Evolutionary conservation across 2,329 filamentous ascomycete species (phyloP).

Genomic region (Exserohilum rostratum): DNA sequence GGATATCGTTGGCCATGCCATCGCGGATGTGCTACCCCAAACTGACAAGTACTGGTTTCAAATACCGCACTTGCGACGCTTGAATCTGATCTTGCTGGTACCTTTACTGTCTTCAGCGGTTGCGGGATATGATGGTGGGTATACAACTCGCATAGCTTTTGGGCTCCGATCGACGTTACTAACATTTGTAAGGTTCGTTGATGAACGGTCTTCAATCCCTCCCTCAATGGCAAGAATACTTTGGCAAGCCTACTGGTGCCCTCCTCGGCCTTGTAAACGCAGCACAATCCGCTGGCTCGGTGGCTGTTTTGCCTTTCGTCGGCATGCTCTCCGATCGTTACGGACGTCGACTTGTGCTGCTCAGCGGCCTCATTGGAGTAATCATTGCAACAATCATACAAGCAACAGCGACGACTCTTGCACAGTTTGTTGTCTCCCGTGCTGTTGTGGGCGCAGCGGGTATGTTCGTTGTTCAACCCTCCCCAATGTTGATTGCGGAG

Average conservation of each 20-base stretch:
- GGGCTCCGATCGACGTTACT: background rate
- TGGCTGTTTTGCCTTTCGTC: slow-evolving; percentile 15
- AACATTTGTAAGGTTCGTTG: background rate
- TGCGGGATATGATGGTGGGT: slow-evolving; percentile 35
- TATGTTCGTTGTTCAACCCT: slow-evolving; percentile 57
- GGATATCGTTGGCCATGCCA: slow-evolving; percentile 34
- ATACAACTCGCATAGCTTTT: slow-evolving; percentile 23
- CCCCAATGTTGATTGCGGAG: slow-evolving; percentile 62
- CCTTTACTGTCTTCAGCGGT: slow-evolving; percentile 53
- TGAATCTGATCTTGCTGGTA: slow-evolving; percentile 54
- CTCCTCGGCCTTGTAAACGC: slow-evolving; percentile 22
- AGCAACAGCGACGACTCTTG: slow-evolving; percentile 41
- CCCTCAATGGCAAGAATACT: slow-evolving; percentile 17
- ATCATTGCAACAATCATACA: slow-evolving; percentile 1
- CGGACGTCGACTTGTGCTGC: slow-evolving; percentile 14
- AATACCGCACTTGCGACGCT: slow-evolving; percentile 50
- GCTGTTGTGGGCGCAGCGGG: slow-evolving; percentile 54
- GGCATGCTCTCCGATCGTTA: slow-evolving; percentile 12
- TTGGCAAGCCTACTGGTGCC: slow-evolving; percentile 19
- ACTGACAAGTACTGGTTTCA: slow-evolving; percentile 50
- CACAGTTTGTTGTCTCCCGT: slow-evolving; percentile 55
- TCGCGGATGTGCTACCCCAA: slow-evolving; percentile 51
- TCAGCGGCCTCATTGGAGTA: slow-evolving; percentile 4
- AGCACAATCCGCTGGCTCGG: slow-evolving; percentile 14
- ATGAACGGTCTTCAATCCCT: slow-evolving; percentile 51